phyloP scores from a whole-genome alignment of 192 early-diverging fungal species.

The Chytriomyces sp. region DNA sequence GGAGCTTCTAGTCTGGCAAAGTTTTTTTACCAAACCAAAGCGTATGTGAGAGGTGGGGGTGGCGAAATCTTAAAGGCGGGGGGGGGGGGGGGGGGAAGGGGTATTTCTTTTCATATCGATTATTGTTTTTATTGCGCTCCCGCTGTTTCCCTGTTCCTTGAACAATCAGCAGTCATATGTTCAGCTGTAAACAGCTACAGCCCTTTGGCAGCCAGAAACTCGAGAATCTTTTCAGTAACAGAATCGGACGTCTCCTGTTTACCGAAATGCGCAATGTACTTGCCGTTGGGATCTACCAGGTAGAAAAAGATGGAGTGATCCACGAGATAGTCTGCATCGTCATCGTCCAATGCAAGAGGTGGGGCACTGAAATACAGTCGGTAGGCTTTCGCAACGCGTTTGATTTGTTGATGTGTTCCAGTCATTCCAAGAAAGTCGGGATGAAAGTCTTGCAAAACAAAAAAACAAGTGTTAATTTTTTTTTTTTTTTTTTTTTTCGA shows the following conservation, averaged over 20 bases:
- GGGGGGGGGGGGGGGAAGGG: too few species aligned
- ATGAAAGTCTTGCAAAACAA: constrained; percentile 79
- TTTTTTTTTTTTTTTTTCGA: background rate
- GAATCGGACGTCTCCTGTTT: constrained; percentile 74
- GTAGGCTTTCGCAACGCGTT: constrained; percentile 83
- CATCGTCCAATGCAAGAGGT: constrained; percentile 69
- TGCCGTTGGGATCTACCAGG: constrained; percentile 88
- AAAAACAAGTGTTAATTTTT: too few species aligned
- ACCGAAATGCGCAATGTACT: constrained; percentile 90
- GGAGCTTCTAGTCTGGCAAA: too few species aligned
- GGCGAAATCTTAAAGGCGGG: too few species aligned
- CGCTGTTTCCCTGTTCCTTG: too few species aligned
- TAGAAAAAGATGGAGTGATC: constrained; percentile 99
- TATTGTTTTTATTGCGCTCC: too few species aligned
- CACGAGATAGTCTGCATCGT: constrained; percentile 92
- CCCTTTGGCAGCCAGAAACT: constrained; percentile 18
- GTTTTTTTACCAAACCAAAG: too few species aligned
- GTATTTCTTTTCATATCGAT: too few species aligned
- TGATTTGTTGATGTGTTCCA: constrained; percentile 83
- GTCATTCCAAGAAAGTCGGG: constrained; percentile 92
- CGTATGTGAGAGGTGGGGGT: too few species aligned
- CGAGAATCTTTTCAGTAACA: constrained; percentile 59
- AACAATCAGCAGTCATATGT: too few species aligned
- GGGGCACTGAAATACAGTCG: constrained; percentile 95
- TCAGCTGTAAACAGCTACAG: background rate